Evolutionary conservation across 345 rosid species (phyloP), one percentile per base, ranked within the genome.

Genomic region (Eucalyptus rudis): DNA sequence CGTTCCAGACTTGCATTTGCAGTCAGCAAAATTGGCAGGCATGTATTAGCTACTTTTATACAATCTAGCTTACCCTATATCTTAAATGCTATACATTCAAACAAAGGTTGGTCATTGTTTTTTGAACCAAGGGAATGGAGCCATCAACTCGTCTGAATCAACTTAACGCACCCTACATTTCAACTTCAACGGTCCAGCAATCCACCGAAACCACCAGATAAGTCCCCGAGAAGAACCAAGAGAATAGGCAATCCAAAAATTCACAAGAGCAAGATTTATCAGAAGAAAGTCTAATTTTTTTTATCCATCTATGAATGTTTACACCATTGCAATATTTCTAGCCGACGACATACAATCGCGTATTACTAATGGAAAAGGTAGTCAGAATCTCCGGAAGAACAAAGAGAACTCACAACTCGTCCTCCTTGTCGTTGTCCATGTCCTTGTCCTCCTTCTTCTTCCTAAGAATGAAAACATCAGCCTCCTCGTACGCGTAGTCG

Each of bases 401-500:
- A 15, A 15, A 16, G 33, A 31, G 43, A 76, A 76, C 84, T 40
- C 24, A 76, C 47, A 76, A 76, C 29, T 76, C 47, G 47, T 76
- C 47, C 47, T 71, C 81, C 81, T 33, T 15, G 36, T 64, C 76
- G 33, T 29, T 36, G 86, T 90, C 90, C 80, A 1, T 29, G 71
- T 62, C 71, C 68, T 62, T 1, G 43, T 33, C 45, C 83, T 76
- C 90, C 50, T 90, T 90, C 93, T 93, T 94, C 95, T 95, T 97
- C 88, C 96, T 94, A 79, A 97, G 92, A 25, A 96, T 91, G 89
- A 92, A 97, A 54, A 97, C 98, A 90, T 95, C 97, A 51, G 96
- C 88, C 91, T 97, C 99, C 86, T 96, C 99, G 7, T 94, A 96
- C 0, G 95, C 97, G 51, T 95, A 97, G 7, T 96, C 99, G 27